A percentile compares a stretch with the other conserved stretches of the same genome.
Conservation (phyloP, 805 yeast species). For the Zygoascus tannicola region DNA sequence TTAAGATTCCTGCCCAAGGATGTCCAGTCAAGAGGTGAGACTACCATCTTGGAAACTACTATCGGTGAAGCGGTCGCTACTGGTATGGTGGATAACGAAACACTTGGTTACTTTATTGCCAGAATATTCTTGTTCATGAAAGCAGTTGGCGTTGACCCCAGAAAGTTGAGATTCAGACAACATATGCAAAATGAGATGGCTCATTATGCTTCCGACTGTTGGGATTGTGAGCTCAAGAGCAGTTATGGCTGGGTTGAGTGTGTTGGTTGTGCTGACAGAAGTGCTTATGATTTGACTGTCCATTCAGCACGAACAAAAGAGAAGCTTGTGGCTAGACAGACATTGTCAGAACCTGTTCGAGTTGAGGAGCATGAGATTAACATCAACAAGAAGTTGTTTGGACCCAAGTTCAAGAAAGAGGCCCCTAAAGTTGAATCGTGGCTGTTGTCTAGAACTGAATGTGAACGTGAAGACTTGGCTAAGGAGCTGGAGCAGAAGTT, state of each 20-base stretch:
- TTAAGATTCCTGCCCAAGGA: conserved; percentile 77
- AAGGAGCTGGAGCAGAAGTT: conserved; percentile 54
- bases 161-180: conserved; percentile 89
- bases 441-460: conserved; percentile 68
- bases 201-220: conserved; percentile 97
- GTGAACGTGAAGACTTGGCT: conserved; percentile 70
- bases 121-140: conserved; percentile 78
- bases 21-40: conserved; percentile 79
- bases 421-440: conserved; percentile 86
- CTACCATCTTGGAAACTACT: conserved; percentile 52
- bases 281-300: conserved; percentile 93
- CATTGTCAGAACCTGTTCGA: conserved; percentile 71
- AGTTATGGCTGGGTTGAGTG: conserved; percentile 99
- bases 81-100: conserved; percentile 91
- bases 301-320: conserved; percentile 93
- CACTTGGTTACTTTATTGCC: conserved; percentile 93
- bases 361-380: conserved; percentile 80
- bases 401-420: conserved; percentile 95
- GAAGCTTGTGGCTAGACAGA: conserved; percentile 88
- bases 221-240: conserved; percentile 97
- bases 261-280: conserved; percentile 99
- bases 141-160: conserved; percentile 83
- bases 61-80: conserved; percentile 84
- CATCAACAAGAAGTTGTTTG: conserved; percentile 89
- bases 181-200: conserved; percentile 99